Evolutionary conservation across 2,329 filamentous ascomycete species (phyloP).

Genomic region (Shiraia sp.): DNA sequence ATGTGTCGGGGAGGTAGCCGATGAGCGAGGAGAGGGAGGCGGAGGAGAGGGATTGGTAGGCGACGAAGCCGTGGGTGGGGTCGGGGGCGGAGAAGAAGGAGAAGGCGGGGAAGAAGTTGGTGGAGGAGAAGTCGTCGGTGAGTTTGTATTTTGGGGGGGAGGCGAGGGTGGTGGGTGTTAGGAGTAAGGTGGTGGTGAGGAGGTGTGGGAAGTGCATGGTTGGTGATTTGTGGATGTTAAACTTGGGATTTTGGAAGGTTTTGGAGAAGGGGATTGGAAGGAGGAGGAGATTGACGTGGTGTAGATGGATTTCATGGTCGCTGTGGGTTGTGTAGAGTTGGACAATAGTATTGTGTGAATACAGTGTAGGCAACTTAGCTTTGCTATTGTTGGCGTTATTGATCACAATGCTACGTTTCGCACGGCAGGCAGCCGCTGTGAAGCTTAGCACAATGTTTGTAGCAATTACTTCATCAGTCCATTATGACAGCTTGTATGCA

Average conservation of each 20-base stretch:
- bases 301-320: too few relatives aligned
- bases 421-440: not conserved
- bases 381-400: not conserved
- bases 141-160: constrained; percentile 20
- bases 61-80: constrained; percentile 37
- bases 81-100: constrained; percentile 33
- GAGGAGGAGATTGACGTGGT: too few relatives aligned
- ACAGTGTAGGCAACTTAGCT: not conserved
- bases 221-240: not conserved
- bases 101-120: constrained; percentile 40
- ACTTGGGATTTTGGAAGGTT: not conserved
- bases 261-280: too few relatives aligned
- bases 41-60: constrained; percentile 24
- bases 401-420: not conserved
- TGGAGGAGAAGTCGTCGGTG: constrained; percentile 31
- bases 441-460: too few relatives aligned
- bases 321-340: too few relatives aligned
- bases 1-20: constrained; percentile 22
- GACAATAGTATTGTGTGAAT: not conserved
- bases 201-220: constrained; percentile 3
- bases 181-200: constrained; percentile 1
- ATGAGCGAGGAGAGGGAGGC: constrained; percentile 18
- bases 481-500: too few relatives aligned
- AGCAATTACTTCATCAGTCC: too few relatives aligned
- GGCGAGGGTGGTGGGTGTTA: constrained; percentile 7